Evolutionary conservation across 306 rosid species (phyloP), one percentile per base, ranked within the genome.

Genomic region (Castanea sativa): DNA sequence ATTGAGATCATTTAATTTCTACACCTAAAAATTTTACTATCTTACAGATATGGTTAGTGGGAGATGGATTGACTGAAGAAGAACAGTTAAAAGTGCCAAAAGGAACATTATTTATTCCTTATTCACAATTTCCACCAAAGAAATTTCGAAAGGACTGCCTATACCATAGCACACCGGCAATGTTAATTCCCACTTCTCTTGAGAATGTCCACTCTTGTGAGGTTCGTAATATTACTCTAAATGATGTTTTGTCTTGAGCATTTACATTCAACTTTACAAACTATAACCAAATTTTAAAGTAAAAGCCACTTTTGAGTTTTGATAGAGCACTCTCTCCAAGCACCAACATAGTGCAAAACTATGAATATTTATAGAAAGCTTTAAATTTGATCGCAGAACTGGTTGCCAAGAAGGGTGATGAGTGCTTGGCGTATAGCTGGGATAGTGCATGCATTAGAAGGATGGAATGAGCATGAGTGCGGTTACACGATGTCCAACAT

Each of bases 361-460:
- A 32, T 32, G 35, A 32, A 32, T n/a, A 38, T 7, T 70, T 70
- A 60, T 8, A 5, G 73, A 35, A 16, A 1, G 21, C 35, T 74
- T 83, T 80, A 2, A 49, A 15, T 59, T 12, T 76, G 45, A 12
- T 73, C 45, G 64, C 88, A 87, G 88, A 85, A 87, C 14, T 92
- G 97, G 98, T 59, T 94, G 16, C 90, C 92, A 61, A 89, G 98
- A 78, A 87, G 93, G 65, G 93, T 87, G 60, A 92, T 94, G 94
- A 94, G 98, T 68, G 97, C 90, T 0, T 87, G 91, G 89, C 90
- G 96, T 2, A 71, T 90, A 5, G 96, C 90, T 0, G 96, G 96
- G 30, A 83, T 89, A 72, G 35, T 94, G 80, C 96, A 94, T 74
- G 93, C 86, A 0, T 57, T 90, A 27, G 91, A 90, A 85, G 92